phyloP scores from a whole-genome alignment of 768 basidiomycete species.

The Vararia minispora region DNA sequence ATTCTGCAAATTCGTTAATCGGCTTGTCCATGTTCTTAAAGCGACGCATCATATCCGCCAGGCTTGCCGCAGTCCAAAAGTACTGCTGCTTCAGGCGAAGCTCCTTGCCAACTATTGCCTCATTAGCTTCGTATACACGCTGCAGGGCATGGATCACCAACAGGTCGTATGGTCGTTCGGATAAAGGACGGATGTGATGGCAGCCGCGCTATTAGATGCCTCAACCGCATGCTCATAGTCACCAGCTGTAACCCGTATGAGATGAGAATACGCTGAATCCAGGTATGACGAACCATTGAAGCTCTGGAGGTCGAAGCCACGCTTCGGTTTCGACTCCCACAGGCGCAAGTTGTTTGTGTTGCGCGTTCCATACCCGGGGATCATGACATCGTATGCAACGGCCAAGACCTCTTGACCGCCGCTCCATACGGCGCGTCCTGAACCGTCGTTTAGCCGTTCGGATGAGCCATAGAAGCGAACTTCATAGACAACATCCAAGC shows the following conservation, averaged over 20 bases:
- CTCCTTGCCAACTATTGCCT: slow-evolving; percentile 62
- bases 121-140: neutral
- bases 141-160: slow-evolving; percentile 4
- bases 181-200: slow-evolving; percentile 91
- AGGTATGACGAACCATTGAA: slow-evolving; percentile 63
- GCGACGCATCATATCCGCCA: slow-evolving; percentile 82
- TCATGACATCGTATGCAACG: slow-evolving; percentile 90
- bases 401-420: slow-evolving; percentile 94
- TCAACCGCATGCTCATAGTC: slow-evolving; percentile 88
- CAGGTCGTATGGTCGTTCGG: slow-evolving; percentile 82
- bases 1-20: slow-evolving; percentile 73
- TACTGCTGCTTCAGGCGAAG: slow-evolving; percentile 93
- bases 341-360: slow-evolving; percentile 85
- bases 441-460: slow-evolving; percentile 48
- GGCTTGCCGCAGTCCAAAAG: slow-evolving; percentile 85
- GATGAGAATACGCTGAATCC: slow-evolving; percentile 8
- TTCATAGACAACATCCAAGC: slow-evolving; percentile 75
- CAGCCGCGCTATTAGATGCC: slow-evolving; percentile 80
- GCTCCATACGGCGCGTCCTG: slow-evolving; percentile 51
- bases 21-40: slow-evolving; percentile 86
- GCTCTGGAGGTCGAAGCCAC: slow-evolving; percentile 87
- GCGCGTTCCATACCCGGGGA: slow-evolving; percentile 76
- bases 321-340: slow-evolving; percentile 80
- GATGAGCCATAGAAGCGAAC: slow-evolving; percentile 85
- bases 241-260: slow-evolving; percentile 44